These are phyloP conservation scores for Phragmites australis DNA, from an alignment of 176 grass and related monocot species.

Conservation along the genomic window DNA sequence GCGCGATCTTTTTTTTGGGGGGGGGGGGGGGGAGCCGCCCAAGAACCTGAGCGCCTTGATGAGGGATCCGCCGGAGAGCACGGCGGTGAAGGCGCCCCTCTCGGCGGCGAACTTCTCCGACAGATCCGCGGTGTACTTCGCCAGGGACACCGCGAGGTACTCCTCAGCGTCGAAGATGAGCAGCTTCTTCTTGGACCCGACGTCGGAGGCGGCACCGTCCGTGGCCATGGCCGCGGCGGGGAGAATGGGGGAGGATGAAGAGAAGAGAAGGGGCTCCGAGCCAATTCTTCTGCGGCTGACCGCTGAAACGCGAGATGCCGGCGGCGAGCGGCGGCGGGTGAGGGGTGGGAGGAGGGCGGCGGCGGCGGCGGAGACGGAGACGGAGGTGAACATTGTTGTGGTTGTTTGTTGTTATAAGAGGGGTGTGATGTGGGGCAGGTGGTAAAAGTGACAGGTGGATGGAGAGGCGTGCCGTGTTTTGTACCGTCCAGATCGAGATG, in stretches of 20 bases:
- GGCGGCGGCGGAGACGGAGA: constrained; percentile 19
- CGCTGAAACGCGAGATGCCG: background rate
- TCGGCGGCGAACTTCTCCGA: constrained; percentile 72
- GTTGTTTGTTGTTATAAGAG: constrained; percentile 26
- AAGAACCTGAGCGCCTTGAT: constrained; percentile 48
- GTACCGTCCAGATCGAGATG: constrained; percentile 58
- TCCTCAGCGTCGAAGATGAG: constrained; percentile 64
- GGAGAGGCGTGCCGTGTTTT: constrained; percentile 29
- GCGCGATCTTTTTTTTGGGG: background rate
- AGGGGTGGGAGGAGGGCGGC: constrained; percentile 20
- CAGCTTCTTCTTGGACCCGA: constrained; percentile 43
- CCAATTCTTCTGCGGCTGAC: background rate
- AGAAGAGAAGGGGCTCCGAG: background rate
- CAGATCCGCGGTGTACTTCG: constrained; percentile 77
- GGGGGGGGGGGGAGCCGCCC: background rate
- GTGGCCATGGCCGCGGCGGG: constrained; percentile 49
- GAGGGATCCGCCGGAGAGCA: constrained; percentile 89
- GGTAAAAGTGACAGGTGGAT: constrained; percentile 24
- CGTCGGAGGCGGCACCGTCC: constrained; percentile 11
- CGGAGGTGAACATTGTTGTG: constrained; percentile 36
- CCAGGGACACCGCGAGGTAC: constrained; percentile 61
- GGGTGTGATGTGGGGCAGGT: background rate
- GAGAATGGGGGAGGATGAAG: background rate
- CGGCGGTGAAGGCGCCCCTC: constrained; percentile 80
- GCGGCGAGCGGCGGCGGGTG: background rate